Base-by-base conservation (phyloP, 495 filamentous ascomycete genomes). In the Lentithecium fluviatile region DNA sequence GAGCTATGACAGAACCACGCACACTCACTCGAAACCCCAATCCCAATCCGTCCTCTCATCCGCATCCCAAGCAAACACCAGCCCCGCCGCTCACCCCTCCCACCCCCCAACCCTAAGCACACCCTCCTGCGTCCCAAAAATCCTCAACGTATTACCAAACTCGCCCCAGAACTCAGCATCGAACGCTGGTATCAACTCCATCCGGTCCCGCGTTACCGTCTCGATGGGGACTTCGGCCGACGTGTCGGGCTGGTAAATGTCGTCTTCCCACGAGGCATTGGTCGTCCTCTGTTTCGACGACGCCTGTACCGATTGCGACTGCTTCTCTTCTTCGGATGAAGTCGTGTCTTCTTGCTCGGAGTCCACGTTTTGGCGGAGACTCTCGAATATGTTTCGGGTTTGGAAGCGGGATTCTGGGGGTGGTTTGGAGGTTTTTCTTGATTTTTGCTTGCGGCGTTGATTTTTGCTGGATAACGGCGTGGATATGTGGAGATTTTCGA, bases 71-170 rank as follows among this genome's bases (percentile, higher is more conserved):
- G n/a, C n/a, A n/a, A n/a, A n/a, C n/a, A n/a, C n/a, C n/a, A n/a
- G n/a, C n/a, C n/a, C n/a, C n/a, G n/a, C 29, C n/a, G 12, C 49
- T 23, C 21, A 11, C 34, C 45, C 25, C 32, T 42, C 25, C 61
- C 61, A 64, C 1, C 58, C 61, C 26, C 54, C 45, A 59, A 64
- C 58, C 36, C 42, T 52, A 8, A 64, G 24, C 12, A 85, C 70
- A 11, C 74, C 75, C 72, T 88, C 85, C 21, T 79, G 65, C 2
- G 82, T 86, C 2, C 84, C 85, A 74, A 86, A 87, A 3, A 87
- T 80, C 15, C 87, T 77, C 65, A 90, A 66, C 55, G 77, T 82
- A 65, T 91, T 91, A 10, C 77, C 77, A 69, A 84, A 88, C 6
- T 70, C 64, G 13, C 71, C 58, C 88, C 88, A 91, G 70, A 89